These are phyloP conservation scores for Geotrichum histeridarum DNA, from an alignment of 1,139 yeast species.

Conservation along the genomic window DNA sequence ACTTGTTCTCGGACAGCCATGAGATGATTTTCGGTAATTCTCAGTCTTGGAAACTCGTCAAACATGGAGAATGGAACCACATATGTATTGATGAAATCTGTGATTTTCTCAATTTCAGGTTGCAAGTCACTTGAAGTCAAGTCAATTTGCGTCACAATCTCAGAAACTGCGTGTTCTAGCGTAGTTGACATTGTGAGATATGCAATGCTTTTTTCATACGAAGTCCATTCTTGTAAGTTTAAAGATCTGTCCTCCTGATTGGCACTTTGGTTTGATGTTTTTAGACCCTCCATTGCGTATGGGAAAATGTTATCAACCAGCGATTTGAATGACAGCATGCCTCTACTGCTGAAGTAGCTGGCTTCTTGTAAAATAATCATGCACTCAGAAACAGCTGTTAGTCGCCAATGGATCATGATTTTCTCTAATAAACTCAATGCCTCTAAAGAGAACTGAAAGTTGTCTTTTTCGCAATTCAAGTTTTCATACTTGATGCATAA, in stretches of 20 bases:
- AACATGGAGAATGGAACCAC: slow-evolving; percentile 7
- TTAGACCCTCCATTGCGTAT: slow-evolving; percentile 7
- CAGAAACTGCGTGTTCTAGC: slow-evolving; percentile 3
- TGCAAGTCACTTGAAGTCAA: neutral
- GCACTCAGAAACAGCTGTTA: slow-evolving; percentile 8
- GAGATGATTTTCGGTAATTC: neutral
- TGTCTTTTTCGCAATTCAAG: neutral
- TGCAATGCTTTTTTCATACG: slow-evolving; percentile 5
- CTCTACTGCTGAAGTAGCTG: neutral
- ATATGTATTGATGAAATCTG: slow-evolving; percentile 1
- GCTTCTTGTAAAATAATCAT: slow-evolving; percentile 6
- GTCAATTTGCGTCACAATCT: slow-evolving; percentile 5
- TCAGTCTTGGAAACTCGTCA: slow-evolving; percentile 9
- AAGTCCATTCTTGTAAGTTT: slow-evolving; percentile 6
- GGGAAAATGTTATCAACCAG: slow-evolving; percentile 2
- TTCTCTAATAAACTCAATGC: slow-evolving; percentile 5
- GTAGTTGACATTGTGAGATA: slow-evolving; percentile 3
- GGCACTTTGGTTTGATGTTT: neutral
- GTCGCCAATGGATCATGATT: slow-evolving; percentile 8
- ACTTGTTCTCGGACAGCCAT: slow-evolving; percentile 5
- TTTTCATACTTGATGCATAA: slow-evolving; percentile 7
- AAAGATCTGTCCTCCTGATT: neutral
- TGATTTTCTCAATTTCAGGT: neutral
- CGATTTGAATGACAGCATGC: neutral
- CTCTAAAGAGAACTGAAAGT: slow-evolving; percentile 1